A percentile compares a stretch with the other conserved stretches of the same genome.
phyloP scores from a whole-genome alignment of 2,329 filamentous ascomycete genomes.

The Moelleriella libera region DNA sequence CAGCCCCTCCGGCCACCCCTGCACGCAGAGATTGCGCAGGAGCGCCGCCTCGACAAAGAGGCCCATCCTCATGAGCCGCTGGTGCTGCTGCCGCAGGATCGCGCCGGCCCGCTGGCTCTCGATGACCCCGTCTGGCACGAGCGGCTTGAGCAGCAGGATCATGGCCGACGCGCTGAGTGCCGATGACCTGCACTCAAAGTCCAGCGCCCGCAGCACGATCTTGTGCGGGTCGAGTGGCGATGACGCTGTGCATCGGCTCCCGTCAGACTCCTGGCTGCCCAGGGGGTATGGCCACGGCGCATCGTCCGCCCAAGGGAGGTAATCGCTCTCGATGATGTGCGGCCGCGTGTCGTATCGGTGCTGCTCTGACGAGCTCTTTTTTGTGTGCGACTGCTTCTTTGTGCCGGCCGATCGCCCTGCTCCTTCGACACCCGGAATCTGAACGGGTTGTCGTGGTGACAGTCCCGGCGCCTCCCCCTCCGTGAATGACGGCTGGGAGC shows the following conservation, averaged over 20 bases:
- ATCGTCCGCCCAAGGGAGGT: slow-evolving; percentile 43
- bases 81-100: slow-evolving; percentile 45
- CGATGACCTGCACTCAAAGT: slow-evolving; percentile 41
- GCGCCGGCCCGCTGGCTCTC: slow-evolving; percentile 40
- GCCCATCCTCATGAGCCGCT: slow-evolving; percentile 42
- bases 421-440: slow-evolving; percentile 2
- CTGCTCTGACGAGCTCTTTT: slow-evolving; percentile 5
- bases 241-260: slow-evolving; percentile 2
- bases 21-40: slow-evolving; percentile 44
- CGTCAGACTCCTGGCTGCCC: slow-evolving; percentile 5
- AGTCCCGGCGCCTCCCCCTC: background rate
- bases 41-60: slow-evolving; percentile 47
- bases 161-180: slow-evolving; percentile 47
- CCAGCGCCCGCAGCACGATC: slow-evolving; percentile 36
- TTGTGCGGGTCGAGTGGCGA: slow-evolving; percentile 40
- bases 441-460: background rate
- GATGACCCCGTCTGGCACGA: slow-evolving; percentile 39
- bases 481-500: slow-evolving; percentile 16
- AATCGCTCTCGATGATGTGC: slow-evolving; percentile 41
- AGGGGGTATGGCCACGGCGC: slow-evolving; percentile 37
- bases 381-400: slow-evolving; percentile 12
- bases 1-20: slow-evolving; percentile 38
- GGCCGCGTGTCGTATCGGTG: slow-evolving; percentile 17
- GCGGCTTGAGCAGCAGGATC: slow-evolving; percentile 41
- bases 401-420: slow-evolving; percentile 10